These are phyloP conservation scores for Globisporangium middletonii DNA, from an alignment of 352 stramenopile species.

Conservation along the genomic window DNA sequence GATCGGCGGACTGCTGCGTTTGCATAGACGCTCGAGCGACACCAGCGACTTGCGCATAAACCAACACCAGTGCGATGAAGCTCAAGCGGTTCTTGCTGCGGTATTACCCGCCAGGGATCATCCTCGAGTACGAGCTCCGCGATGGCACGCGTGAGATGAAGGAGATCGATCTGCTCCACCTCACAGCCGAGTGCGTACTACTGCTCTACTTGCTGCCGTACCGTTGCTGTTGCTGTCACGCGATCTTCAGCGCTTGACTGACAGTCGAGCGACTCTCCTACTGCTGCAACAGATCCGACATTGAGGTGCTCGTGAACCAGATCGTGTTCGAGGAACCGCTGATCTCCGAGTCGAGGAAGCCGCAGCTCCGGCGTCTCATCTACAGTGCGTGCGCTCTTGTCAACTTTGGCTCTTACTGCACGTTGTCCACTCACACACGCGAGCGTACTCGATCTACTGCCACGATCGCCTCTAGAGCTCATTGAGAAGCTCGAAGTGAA, in stretches of 20 bases:
- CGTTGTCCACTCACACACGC: background rate
- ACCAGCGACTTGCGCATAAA: background rate
- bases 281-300: slow-evolving; percentile 60
- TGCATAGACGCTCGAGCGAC: background rate
- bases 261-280: background rate
- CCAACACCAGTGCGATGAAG: slow-evolving; percentile 72
- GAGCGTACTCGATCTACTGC: background rate
- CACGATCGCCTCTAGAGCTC: slow-evolving; percentile 51
- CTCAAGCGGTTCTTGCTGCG: slow-evolving; percentile 93
- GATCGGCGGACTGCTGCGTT: too few relatives aligned
- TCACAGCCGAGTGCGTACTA: slow-evolving; percentile 83
- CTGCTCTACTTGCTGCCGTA: background rate
- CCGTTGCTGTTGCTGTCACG: background rate
- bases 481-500: slow-evolving; percentile 95
- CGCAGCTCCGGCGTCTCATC: slow-evolving; percentile 90
- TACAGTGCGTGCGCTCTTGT: slow-evolving; percentile 60
- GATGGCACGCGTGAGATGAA: slow-evolving; percentile 93
- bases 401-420: background rate
- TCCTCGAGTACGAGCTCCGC: slow-evolving; percentile 93
- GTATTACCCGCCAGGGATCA: slow-evolving; percentile 95
- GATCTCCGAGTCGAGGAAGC: slow-evolving; percentile 90
- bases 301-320: slow-evolving; percentile 94
- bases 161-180: slow-evolving; percentile 92
- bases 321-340: slow-evolving; percentile 94
- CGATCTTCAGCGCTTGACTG: background rate